Percentiles rank a stretch among this genome's conserved stretches.
These are phyloP conservation scores for Pichia occidentalis DNA, from an alignment of 805 yeast species.

Conservation along the genomic window DNA sequence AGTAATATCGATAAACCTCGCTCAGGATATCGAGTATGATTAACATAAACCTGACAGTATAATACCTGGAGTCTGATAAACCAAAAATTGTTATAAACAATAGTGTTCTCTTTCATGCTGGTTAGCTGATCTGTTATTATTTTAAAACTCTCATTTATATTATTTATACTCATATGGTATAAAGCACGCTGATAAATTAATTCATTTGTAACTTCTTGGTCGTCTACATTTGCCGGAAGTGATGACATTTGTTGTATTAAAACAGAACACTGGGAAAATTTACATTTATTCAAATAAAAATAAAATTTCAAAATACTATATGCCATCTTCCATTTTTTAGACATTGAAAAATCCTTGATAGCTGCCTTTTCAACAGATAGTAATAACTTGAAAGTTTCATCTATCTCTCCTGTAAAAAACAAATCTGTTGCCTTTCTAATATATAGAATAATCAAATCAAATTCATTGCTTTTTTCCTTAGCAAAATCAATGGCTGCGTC, in stretches of 20 bases:
- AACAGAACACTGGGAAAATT: constrained; percentile 31
- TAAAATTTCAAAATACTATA: constrained; percentile 34
- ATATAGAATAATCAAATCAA: constrained; percentile 34
- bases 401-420: constrained; percentile 36
- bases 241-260: constrained; percentile 28
- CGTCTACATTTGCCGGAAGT: constrained; percentile 30
- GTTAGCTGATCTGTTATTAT: constrained; percentile 20
- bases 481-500: constrained; percentile 40
- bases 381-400: constrained; percentile 33
- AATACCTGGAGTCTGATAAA: constrained; percentile 41
- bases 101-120: constrained; percentile 18
- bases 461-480: constrained; percentile 27
- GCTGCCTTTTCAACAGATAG: constrained; percentile 26
- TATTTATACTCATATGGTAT: constrained; percentile 19
- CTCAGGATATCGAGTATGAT: constrained; percentile 36
- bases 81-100: constrained; percentile 35
- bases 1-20: constrained; percentile 45
- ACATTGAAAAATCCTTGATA: constrained; percentile 33
- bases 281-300: constrained; percentile 34
- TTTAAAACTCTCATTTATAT: constrained; percentile 20
- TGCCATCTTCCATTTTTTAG: constrained; percentile 36
- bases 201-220: constrained; percentile 26
- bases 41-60: constrained; percentile 38
- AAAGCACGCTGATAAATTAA: constrained; percentile 22
- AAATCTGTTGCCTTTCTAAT: constrained; percentile 35